Conservation (phyloP, 1,284 basidiomycete species). For the Cryptococcus sp. region DNA sequence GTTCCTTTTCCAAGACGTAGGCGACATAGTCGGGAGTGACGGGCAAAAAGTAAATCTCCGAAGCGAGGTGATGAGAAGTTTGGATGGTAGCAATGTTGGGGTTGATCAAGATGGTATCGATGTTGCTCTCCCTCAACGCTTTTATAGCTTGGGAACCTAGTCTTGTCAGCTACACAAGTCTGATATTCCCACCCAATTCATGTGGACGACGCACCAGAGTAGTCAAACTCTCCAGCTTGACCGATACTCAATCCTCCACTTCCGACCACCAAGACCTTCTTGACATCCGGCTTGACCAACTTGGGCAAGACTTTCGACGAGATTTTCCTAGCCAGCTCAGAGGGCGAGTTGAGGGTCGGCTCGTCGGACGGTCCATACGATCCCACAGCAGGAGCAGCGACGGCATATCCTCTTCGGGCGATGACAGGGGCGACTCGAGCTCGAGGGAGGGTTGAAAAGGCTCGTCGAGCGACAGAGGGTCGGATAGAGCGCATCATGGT, state of each 20-base stretch:
- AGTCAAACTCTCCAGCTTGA: conserved; percentile 99
- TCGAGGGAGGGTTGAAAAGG: conserved; percentile 1
- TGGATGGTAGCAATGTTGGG: conserved; percentile 98
- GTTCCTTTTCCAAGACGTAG: conserved; percentile 96
- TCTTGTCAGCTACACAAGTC: not conserved
- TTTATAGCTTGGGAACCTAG: conserved; percentile 90
- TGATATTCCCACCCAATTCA: not conserved
- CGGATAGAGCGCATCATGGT: conserved; percentile 5
- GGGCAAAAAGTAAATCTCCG: conserved; percentile 95
- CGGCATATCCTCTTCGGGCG: conserved; percentile 48
- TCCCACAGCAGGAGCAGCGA: conserved; percentile 73
- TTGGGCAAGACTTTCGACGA: conserved; percentile 81
- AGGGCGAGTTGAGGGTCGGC: conserved; percentile 82
- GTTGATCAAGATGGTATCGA: conserved; percentile 92
- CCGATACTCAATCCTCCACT: conserved; percentile 95
- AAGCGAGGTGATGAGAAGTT: conserved; percentile 92
- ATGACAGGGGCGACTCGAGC: not conserved
- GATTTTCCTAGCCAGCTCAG: conserved; percentile 82
- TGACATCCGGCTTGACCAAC: conserved; percentile 75
- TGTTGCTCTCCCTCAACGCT: conserved; percentile 90
- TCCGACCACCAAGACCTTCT: conserved; percentile 94
- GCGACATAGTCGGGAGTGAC: conserved; percentile 97
- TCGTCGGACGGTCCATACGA: conserved; percentile 62
- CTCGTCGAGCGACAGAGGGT: conserved; percentile 3
- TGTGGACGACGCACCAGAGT: conserved; percentile 61